phyloP scores from a whole-genome alignment of 2,329 filamentous ascomycete species.

The Tolypocladium tundrense region DNA sequence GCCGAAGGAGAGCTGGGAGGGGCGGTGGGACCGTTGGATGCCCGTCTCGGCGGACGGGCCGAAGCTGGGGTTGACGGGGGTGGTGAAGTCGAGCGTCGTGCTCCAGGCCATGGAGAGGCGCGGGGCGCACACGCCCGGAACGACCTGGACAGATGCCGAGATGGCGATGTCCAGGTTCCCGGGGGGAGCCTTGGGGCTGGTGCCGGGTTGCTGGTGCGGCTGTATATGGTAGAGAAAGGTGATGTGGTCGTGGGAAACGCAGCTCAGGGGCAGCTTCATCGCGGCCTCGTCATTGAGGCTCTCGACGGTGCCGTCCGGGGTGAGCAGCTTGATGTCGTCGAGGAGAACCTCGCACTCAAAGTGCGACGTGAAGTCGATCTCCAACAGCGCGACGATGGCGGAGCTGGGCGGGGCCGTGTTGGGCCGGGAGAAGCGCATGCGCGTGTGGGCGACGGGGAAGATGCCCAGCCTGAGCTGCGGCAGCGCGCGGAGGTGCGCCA shows the following conservation, averaged over 20 bases:
- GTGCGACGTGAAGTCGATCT: conserved; percentile 63
- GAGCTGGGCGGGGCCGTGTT: conserved; percentile 46
- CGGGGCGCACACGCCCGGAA: conserved; percentile 48
- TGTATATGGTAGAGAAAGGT: conserved; percentile 62
- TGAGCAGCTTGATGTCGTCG: conserved; percentile 44
- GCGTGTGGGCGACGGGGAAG: conserved; percentile 60
- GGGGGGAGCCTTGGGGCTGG: conserved; percentile 32
- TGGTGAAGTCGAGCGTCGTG: conserved; percentile 58
- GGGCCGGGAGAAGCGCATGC: conserved; percentile 61
- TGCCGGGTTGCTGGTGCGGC: conserved; percentile 38
- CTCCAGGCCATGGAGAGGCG: conserved; percentile 57
- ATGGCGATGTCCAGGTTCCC: conserved; percentile 51
- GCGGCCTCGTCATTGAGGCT: conserved; percentile 42
- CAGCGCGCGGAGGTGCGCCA: conserved; percentile 54
- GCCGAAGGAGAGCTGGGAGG: conserved; percentile 52
- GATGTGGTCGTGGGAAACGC: conserved; percentile 63
- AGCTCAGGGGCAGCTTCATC: conserved; percentile 43
- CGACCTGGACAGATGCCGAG: conserved; percentile 45
- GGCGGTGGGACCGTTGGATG: conserved; percentile 51
- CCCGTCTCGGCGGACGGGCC: conserved; percentile 42
- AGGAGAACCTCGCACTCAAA: conserved; percentile 57
- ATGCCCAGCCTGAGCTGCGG: conserved; percentile 53
- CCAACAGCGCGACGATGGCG: conserved; percentile 58
- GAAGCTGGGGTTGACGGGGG: conserved; percentile 53
- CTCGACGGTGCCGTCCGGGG: conserved; percentile 49